Evolutionary conservation across 106 monocot genomes (phyloP).

Genomic region (Dendrobium chrysotoxum): DNA sequence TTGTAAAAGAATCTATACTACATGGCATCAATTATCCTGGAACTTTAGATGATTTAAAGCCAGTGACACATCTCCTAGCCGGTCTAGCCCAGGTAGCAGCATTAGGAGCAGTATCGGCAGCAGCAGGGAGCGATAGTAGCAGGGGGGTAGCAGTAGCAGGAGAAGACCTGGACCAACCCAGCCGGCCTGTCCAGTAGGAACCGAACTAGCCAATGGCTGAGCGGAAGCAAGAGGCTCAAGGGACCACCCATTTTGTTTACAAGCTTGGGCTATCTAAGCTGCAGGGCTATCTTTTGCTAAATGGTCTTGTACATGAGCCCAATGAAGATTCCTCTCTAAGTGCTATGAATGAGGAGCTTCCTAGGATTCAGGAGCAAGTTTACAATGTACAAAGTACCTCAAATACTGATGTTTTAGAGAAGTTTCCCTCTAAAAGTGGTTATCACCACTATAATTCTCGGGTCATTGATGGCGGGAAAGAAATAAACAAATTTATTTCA

Average conservation of each 20-base stretch:
- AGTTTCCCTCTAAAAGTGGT: conserved; percentile 75
- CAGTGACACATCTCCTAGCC: conserved; percentile 82
- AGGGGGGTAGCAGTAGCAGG: too few relatives aligned
- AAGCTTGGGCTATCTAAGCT: conserved; percentile 75
- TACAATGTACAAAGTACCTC: conserved; percentile 80
- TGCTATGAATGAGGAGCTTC: conserved; percentile 93
- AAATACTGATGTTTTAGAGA: conserved; percentile 78
- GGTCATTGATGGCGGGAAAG: conserved; percentile 65
- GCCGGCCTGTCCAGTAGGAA: too few relatives aligned
- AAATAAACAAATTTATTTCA: conserved; percentile 54
- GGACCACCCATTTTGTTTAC: conserved; percentile 70
- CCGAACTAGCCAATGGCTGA: too few relatives aligned
- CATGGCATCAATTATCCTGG: conserved; percentile 64
- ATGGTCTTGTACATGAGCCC: conserved; percentile 79
- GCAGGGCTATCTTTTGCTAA: conserved; percentile 71
- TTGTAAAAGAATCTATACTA: conserved; percentile 47
- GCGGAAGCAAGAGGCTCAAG: conserved; percentile 14
- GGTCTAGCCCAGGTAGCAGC: not conserved
- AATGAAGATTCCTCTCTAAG: conserved; percentile 69
- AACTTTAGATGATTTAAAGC: conserved; percentile 80
- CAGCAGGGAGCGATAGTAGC: too few relatives aligned
- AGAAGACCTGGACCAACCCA: too few relatives aligned
- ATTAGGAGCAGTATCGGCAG: too few relatives aligned
- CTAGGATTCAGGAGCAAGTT: conserved; percentile 85
- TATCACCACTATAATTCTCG: conserved; percentile 72